These are phyloP conservation scores for Trapa bicornis DNA, from an alignment of 345 rosid genomes.

Conservation along the genomic window DNA sequence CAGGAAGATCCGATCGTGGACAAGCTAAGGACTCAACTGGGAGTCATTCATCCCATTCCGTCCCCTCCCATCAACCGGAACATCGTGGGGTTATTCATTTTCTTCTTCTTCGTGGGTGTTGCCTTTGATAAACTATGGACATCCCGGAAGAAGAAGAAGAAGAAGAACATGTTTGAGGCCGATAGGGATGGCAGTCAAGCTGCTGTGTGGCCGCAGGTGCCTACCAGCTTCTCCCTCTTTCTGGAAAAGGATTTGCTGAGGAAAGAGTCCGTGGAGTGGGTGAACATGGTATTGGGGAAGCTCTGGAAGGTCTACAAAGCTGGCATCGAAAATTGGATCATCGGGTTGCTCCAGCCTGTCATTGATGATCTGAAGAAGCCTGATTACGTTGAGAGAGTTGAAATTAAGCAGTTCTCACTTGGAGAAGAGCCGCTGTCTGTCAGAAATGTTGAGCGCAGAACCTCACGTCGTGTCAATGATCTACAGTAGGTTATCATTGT, in stretches of 20 bases:
- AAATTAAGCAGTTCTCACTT: constrained; percentile 79
- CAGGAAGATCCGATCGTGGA: constrained; percentile 77
- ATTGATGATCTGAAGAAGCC: constrained; percentile 91
- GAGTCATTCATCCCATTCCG: constrained; percentile 82
- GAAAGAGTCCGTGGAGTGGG: constrained; percentile 99
- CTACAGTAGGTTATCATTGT: constrained; percentile 56
- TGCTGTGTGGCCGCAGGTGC: constrained; percentile 70
- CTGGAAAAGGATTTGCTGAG: constrained; percentile 92
- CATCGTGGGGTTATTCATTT: constrained; percentile 48
- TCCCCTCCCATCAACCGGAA: constrained; percentile 71
- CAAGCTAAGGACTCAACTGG: constrained; percentile 81
- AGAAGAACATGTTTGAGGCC: constrained; percentile 21
- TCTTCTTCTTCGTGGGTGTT: constrained; percentile 95
- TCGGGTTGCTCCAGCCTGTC: constrained; percentile 91
- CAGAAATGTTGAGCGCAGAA: constrained; percentile 85
- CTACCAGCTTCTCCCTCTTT: constrained; percentile 66
- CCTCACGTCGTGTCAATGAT: constrained; percentile 86
- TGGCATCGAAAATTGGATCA: constrained; percentile 83
- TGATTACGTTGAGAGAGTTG: constrained; percentile 86
- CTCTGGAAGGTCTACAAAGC: constrained; percentile 92
- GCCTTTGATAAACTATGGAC: constrained; percentile 80
- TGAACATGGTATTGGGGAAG: constrained; percentile 95
- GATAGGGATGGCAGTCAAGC: constrained; percentile 17
- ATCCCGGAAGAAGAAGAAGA: constrained; percentile 31
- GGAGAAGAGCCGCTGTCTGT: constrained; percentile 96